Percentiles rank a stretch among this genome's conserved stretches.
These are phyloP conservation scores for Puccinia polysora DNA, from an alignment of 1,284 basidiomycete species.

Conservation along the genomic window DNA sequence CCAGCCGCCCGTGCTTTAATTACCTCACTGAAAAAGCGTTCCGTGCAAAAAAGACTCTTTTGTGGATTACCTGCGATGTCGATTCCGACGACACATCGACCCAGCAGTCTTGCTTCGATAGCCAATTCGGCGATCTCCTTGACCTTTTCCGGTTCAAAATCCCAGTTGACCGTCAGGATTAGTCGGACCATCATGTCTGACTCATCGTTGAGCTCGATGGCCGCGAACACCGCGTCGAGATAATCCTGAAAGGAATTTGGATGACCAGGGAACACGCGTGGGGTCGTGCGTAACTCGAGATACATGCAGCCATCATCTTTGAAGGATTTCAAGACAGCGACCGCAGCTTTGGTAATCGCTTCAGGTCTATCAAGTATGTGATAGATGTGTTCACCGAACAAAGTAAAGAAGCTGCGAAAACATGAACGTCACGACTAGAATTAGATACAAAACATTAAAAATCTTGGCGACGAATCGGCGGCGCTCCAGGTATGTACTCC, in stretches of 20 bases:
- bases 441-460: too few relatives aligned
- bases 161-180: neutral
- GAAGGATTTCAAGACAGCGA: constrained; percentile 2
- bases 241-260: neutral
- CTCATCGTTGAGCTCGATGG: neutral
- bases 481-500: too few relatives aligned
- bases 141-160: neutral
- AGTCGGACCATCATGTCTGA: neutral
- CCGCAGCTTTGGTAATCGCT: neutral
- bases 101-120: neutral
- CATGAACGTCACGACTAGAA: neutral
- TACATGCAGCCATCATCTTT: constrained; percentile 10
- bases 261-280: too few relatives aligned
- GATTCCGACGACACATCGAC: neutral
- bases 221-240: neutral
- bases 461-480: too few relatives aligned
- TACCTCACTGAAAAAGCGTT: neutral
- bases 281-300: constrained; percentile 13
- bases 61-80: neutral
- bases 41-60: neutral
- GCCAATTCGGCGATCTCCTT: neutral
- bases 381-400: constrained; percentile 4
- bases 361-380: neutral
- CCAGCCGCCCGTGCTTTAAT: neutral
- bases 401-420: neutral